Evolutionary conservation across 148 eudicot species (phyloP), one percentile per base, ranked within the genome.

Genomic region (Salicornia ramosissima): DNA sequence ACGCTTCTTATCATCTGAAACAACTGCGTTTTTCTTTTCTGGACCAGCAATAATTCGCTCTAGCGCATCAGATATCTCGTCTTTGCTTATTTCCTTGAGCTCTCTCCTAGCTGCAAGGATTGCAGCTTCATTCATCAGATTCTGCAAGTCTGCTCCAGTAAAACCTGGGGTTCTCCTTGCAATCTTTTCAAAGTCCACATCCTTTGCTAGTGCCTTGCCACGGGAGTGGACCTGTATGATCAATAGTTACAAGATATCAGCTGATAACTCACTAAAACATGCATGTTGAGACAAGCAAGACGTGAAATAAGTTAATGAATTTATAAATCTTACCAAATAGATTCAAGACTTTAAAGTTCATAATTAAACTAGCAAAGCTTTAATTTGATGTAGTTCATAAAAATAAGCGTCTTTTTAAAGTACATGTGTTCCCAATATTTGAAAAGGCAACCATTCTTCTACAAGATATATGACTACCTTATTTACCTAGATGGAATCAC

Each of bases 11-110:
- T 91, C 99, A 0, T 95, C 99, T 29, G 99, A 91, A 28, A 95
- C 99, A 73, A 95, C 99, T 25, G 97, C 99, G 62, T 95, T 95
- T 80, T 95, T 95, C 96, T 95, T 95, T 83, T 95, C 99, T n/a
- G 99, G 99, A 52, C 99, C 99, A 26, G 99, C 99, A 76, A 95
- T 95, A 39, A 95, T 95, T 69, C 99, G 88, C 84, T 95, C 99
- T 11, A 95, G 74, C 51, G 99, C 99, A 81, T 95, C 99, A 7
- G 96, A 78, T 67, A 95, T 95, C 85, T 95, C 99, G 43, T 95
- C 99, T 76, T 95, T 95, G 90, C 99, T 95, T 46, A 95, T 95
- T 75, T 95, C 97, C 86, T 95, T 95, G 24, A 95, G 96, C 31
- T 91, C 96, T 49, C 99, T 91, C 68, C 99, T 83, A 40, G 99